Percentiles rank a stretch among this genome's conserved stretches.
Evolutionary conservation across 129 eudicot species (phyloP).

Genomic region (Artemisia annua): DNA sequence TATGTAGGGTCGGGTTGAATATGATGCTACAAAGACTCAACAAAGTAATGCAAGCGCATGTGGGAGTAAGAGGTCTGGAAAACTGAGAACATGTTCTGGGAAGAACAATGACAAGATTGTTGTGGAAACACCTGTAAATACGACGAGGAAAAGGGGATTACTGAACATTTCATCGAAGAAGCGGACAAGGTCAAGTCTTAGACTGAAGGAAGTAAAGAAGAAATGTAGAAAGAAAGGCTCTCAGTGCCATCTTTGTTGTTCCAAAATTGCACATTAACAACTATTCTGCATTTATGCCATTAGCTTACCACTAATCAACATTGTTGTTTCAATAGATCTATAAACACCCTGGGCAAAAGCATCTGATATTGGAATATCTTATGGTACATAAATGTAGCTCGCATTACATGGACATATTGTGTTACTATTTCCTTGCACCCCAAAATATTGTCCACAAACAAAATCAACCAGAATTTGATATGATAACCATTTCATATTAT

Average conservation of each 20-base stretch:
- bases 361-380: background rate
- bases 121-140: constrained; percentile 8
- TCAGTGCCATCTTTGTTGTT: constrained; percentile 23
- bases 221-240: constrained; percentile 21
- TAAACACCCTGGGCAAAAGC: background rate
- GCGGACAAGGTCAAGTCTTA: constrained; percentile 13
- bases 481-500: background rate
- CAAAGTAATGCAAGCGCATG: constrained; percentile 19
- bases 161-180: constrained; percentile 1
- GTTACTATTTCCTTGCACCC: background rate
- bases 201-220: constrained; percentile 20
- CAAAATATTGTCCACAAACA: no score
- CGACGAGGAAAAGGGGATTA: background rate
- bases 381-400: background rate
- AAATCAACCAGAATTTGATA: no score
- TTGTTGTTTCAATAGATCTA: background rate
- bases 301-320: background rate
- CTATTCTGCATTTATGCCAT: background rate
- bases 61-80: constrained; percentile 19
- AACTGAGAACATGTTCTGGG: constrained; percentile 1
- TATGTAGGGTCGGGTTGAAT: constrained; percentile 15
- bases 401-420: background rate
- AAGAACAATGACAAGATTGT: constrained; percentile 7
- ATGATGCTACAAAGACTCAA: constrained; percentile 16
- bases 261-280: constrained; percentile 9